These are phyloP conservation scores for Phlebiopsis flavidoalba DNA, from an alignment of 768 basidiomycete species.

Conservation along the genomic window DNA sequence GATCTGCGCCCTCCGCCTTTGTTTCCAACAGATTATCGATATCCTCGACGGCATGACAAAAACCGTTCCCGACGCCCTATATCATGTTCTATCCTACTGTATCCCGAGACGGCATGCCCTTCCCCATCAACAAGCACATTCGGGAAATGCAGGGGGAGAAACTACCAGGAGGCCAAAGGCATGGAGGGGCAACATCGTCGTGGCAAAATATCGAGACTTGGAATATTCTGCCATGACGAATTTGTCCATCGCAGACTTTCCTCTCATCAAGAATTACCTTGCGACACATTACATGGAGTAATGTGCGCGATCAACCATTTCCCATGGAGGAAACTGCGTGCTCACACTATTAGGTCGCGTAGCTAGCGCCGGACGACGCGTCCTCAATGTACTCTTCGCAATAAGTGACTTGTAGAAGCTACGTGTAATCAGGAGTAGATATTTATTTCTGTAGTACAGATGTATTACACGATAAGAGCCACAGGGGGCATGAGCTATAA, in stretches of 20 bases:
- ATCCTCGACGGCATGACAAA: slow-evolving; percentile 76
- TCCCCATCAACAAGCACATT: slow-evolving; percentile 73
- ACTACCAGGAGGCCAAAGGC: slow-evolving; percentile 57
- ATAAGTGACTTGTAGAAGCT: too few relatives aligned
- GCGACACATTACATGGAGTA: slow-evolving; percentile 55
- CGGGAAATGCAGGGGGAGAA: slow-evolving; percentile 64
- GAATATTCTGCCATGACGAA: slow-evolving; percentile 53
- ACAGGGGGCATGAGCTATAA: background rate
- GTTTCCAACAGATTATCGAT: slow-evolving; percentile 51
- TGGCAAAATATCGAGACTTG: slow-evolving; percentile 60
- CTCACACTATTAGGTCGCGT: too few relatives aligned
- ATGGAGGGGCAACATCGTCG: slow-evolving; percentile 77
- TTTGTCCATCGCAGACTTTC: slow-evolving; percentile 80
- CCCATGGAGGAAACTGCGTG: background rate
- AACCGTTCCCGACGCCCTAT: slow-evolving; percentile 74
- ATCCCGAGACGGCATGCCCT: slow-evolving; percentile 77
- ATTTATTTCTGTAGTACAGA: background rate
- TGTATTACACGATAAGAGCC: background rate
- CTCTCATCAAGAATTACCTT: slow-evolving; percentile 76
- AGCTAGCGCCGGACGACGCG: too few relatives aligned
- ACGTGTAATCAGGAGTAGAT: background rate
- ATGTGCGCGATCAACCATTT: slow-evolving; percentile 17
- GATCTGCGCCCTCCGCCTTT: slow-evolving; percentile 9
- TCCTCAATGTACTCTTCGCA: too few relatives aligned
- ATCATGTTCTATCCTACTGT: slow-evolving; percentile 74